phyloP scores from a whole-genome alignment of 2,329 filamentous ascomycete genomes.

The Juglanconis sp. region DNA sequence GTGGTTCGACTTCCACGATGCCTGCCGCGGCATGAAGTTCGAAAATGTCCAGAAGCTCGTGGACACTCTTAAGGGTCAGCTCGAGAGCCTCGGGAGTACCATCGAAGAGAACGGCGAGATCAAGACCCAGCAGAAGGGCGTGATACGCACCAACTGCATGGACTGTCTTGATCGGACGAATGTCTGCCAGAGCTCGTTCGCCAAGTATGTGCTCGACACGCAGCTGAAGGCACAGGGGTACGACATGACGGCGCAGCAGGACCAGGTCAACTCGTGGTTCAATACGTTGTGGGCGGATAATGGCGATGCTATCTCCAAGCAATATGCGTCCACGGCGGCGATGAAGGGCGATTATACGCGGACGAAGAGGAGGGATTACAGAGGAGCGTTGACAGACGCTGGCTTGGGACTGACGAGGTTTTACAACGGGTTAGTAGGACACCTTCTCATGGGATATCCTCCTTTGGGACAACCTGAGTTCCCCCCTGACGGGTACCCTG shows the following conservation, averaged over 20 bases:
- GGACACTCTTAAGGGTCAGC: slow-evolving; percentile 61
- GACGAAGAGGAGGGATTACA: slow-evolving; percentile 84
- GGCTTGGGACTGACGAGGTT: slow-evolving; percentile 80
- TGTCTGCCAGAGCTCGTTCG: slow-evolving; percentile 90
- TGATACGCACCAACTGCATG: slow-evolving; percentile 97
- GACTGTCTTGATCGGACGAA: slow-evolving; percentile 96
- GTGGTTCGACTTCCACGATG: slow-evolving; percentile 96
- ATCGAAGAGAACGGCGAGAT: slow-evolving; percentile 48
- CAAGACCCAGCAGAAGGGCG: slow-evolving; percentile 60
- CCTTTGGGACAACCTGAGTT: too few relatives aligned
- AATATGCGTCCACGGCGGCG: slow-evolving; percentile 92
- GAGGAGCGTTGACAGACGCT: slow-evolving; percentile 86
- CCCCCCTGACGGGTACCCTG: neutral
- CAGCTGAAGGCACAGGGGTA: slow-evolving; percentile 76
- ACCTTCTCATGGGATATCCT: neutral
- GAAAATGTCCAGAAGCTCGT: slow-evolving; percentile 86
- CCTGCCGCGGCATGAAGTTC: slow-evolving; percentile 95
- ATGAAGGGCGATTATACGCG: slow-evolving; percentile 96
- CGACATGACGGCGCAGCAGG: slow-evolving; percentile 68
- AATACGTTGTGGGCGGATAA: slow-evolving; percentile 98
- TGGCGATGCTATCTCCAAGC: slow-evolving; percentile 89
- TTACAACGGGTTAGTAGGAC: slow-evolving; percentile 56
- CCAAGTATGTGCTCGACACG: slow-evolving; percentile 73
- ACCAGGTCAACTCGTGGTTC: slow-evolving; percentile 86
- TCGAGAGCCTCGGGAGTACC: slow-evolving; percentile 71